Evolutionary conservation across 148 eudicot species (phyloP).

Genomic region (Selenicereus undatus): DNA sequence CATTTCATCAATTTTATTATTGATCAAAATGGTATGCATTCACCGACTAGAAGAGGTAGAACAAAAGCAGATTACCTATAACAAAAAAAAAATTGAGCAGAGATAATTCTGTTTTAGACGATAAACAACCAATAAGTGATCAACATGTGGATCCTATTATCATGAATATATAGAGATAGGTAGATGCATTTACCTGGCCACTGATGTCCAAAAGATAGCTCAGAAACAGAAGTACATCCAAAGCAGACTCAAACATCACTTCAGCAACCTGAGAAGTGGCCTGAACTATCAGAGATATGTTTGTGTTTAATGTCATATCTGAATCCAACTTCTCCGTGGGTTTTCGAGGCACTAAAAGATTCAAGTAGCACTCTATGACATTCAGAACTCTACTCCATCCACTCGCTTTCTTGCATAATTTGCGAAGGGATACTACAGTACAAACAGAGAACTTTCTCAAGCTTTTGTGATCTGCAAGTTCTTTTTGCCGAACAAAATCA

Average conservation of each 20-base stretch:
- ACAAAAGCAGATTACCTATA: not conserved
- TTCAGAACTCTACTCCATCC: slow-evolving; percentile 73
- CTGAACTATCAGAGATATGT: slow-evolving; percentile 49
- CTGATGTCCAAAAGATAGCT: slow-evolving; percentile 69
- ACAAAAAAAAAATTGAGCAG: not conserved
- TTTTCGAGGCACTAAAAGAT: slow-evolving; percentile 72
- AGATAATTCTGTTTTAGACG: not conserved
- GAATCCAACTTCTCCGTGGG: slow-evolving; percentile 41
- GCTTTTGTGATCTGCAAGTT: slow-evolving; percentile 56
- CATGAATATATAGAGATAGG: not conserved
- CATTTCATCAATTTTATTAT: not conserved
- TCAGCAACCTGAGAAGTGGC: slow-evolving; percentile 88
- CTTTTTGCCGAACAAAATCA: slow-evolving; percentile 72
- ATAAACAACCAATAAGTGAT: not conserved
- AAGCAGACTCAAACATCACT: slow-evolving; percentile 78
- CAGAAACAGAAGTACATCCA: slow-evolving; percentile 69
- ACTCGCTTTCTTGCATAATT: slow-evolving; percentile 55
- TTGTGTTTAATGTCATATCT: slow-evolving; percentile 44
- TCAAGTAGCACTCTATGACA: slow-evolving; percentile 70
- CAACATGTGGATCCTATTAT: not conserved
- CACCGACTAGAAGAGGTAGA: not conserved
- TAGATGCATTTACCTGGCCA: slow-evolving; percentile 63
- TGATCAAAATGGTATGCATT: not conserved
- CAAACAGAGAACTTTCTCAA: slow-evolving; percentile 73
- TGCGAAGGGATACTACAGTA: slow-evolving; percentile 60